These are phyloP conservation scores for Solanum sparsipilum DNA, from an alignment of 257 asterid species.

Conservation along the genomic window DNA sequence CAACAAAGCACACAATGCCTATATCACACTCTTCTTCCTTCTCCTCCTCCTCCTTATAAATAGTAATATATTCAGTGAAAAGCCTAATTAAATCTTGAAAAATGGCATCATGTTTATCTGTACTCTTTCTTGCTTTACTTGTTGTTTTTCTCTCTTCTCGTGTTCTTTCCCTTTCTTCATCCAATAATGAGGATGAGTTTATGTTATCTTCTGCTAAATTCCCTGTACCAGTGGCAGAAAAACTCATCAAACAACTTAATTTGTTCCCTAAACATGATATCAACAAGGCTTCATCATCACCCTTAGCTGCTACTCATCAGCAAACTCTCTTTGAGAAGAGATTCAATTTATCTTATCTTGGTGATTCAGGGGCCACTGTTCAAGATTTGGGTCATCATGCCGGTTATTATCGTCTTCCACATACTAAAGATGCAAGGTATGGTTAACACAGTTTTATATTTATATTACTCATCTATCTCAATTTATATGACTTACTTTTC, in stretches of 20 bases:
- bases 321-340: conserved; percentile 44
- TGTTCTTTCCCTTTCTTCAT: not conserved
- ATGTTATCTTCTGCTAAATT: not conserved
- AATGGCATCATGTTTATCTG: conserved; percentile 2
- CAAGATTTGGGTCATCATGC: conserved; percentile 60
- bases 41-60: not conserved
- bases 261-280: conserved; percentile 46
- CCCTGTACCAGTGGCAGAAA: conserved; percentile 21
- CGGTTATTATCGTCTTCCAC: conserved; percentile 52
- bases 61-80: not conserved
- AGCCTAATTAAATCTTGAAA: not conserved
- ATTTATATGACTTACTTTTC: too few species aligned
- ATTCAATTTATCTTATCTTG: conserved; percentile 26
- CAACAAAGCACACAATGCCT: not conserved
- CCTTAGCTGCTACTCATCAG: not conserved
- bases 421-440: conserved; percentile 41
- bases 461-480: not conserved
- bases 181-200: not conserved
- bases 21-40: not conserved
- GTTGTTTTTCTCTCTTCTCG: not conserved
- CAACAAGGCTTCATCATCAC: conserved; percentile 1
- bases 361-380: conserved; percentile 20
- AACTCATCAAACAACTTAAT: conserved; percentile 39
- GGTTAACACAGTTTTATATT: too few species aligned
- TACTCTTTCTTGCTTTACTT: not conserved